Conservation (phyloP, 2,329 filamentous ascomycete species). For the Xylogone sp. region DNA sequence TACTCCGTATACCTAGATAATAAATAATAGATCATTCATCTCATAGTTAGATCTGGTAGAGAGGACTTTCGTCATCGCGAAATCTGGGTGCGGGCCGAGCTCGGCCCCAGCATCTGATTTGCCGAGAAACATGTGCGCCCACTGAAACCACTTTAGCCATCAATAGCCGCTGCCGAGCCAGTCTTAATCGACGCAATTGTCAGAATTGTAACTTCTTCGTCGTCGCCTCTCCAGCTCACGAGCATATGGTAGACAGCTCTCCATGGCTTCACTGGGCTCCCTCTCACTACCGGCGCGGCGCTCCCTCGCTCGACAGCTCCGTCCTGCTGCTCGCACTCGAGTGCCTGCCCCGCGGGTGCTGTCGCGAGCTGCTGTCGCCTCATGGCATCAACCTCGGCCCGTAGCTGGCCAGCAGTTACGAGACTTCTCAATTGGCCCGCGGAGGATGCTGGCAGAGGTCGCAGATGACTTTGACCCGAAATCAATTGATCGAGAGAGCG, state of each 20-base stretch:
- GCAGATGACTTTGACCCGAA: slow-evolving; percentile 63
- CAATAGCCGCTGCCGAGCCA: neutral
- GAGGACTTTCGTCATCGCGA: too few relatives aligned
- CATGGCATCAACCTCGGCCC: neutral
- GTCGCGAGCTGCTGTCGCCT: neutral
- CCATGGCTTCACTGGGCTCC: neutral
- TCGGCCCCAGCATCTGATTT: neutral
- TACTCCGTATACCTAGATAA: too few relatives aligned
- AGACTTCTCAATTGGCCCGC: slow-evolving; percentile 39
- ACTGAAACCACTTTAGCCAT: neutral
- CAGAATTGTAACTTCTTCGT: neutral
- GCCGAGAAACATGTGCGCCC: neutral
- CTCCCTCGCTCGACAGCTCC: neutral
- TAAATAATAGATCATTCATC: too few relatives aligned
- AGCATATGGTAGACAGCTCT: neutral
- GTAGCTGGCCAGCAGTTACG: slow-evolving; percentile 25
- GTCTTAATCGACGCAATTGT: neutral
- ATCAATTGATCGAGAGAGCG: slow-evolving; percentile 77
- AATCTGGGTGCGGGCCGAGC: neutral
- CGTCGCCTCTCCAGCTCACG: neutral
- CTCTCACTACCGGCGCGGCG: neutral
- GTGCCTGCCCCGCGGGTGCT: neutral
- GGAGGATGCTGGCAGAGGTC: slow-evolving; percentile 36
- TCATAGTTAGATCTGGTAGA: too few relatives aligned
- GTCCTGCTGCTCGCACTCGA: neutral